Base-by-base conservation (phyloP, 495 filamentous ascomycete genomes). In the Penicillium parvum region DNA sequence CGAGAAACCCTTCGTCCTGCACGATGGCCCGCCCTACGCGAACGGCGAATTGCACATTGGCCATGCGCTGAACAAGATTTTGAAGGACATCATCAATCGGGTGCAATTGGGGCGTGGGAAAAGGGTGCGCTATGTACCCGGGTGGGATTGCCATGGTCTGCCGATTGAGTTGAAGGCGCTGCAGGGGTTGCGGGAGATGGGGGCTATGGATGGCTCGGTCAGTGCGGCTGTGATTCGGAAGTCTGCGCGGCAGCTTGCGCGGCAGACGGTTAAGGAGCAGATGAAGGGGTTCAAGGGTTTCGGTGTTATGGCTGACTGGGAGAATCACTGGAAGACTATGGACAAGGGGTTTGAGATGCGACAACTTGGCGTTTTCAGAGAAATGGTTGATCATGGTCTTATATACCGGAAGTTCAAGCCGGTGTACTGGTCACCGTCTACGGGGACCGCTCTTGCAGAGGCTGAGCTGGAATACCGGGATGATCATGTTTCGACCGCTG, bases 141-240 rank as follows among this genome's bases (percentile, higher is more conserved):
- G 92, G 21, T 99, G 94, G 94, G 92, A 99, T 63, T 99, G 92
- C 54, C 92, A 99, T 71, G 92, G 92, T 5, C 73, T 99, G 38
- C 92, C 92, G 6, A 99, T 99, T 65, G 92, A 99, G 73, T 71
- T 97, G 28, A 96, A 96, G 64, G 92, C 91, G n/a, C 77, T 98
- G 25, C 85, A 86, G 55, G 64, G 65, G 32, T 64, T 72, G 32
- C 70, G 66, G 26, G 45, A 66, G 6, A 9, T 47, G 6, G 54
- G 42, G 2, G 39, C 54, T 3, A 16, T 12, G 10, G 36, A 49
- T 32, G 58, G 54, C 19, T 45, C 60, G 1, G 50, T 65, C 35
- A 52, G 49, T 8, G 44, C 64, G 7, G 62, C 60, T 4, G 58
- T 60, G 23, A 78, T 95, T 29, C 78, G 94, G 9, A 71, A 74